Evolutionary conservation across 768 basidiomycete genomes (phyloP), one percentile per base, ranked within the genome.

Genomic region (Tephrocybe sp.): DNA sequence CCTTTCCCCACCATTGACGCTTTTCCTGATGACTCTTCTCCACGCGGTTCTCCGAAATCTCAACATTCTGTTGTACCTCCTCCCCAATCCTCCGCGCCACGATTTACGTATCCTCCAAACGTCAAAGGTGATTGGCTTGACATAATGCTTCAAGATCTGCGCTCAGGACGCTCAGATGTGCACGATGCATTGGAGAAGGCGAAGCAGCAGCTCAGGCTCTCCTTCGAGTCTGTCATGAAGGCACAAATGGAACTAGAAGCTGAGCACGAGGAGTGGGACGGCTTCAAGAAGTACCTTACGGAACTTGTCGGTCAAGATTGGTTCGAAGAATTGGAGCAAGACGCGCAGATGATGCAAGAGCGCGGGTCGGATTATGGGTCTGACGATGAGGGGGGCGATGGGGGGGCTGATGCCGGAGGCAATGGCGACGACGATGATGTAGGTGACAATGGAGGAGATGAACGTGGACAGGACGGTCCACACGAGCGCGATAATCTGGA

Each of bases 91-190:
- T 26, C 26, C 4, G 26, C 26, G 7, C 36, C 20, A 22, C 33
- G 35, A 10, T 36, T 36, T 11, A 30, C 38, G 26, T 45, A 40
- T 36, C 45, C 44, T 19, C 44, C 44, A 4, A 36, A 13, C 5
- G 31, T 43, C 42, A 31, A 38, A 12, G 36, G 30, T 17, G 22
- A 36, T 13, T 51, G 50, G 50, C 23, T 51, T 7, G 44, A 51
- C 19, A 45, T 33, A n/a, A 51, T 51, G 50, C 39, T 39, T 8
- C 14, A 16, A 1, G 50, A 51, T 36, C 10, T 51, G 13, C 31
- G 4, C 0, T 20, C 35, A 1, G 44, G 44, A 5, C 43, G 50
- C 17, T 32, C 11, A 31, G 38, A 39, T 22, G 17, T 51, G 7
- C 39, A 39, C 3, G 30, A 32, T 6, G 38, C 26, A 2, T 38